Evolutionary conservation across 1,284 basidiomycete species (phyloP).

Genomic region (Moesziomyces globuligerus): DNA sequence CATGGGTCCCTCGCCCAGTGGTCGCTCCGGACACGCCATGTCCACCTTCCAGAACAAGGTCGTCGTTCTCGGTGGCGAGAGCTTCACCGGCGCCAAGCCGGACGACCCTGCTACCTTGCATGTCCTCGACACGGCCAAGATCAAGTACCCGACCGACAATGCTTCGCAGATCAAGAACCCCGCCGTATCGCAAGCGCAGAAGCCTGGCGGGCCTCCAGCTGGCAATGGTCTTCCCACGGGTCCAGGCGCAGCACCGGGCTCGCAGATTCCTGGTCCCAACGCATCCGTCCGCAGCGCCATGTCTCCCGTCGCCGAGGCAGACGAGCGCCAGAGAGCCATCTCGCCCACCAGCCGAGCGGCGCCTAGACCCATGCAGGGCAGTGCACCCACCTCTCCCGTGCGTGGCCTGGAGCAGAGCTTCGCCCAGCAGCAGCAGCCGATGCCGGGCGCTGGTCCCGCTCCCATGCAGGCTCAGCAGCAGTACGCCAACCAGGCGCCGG

Average conservation of each 20-base stretch:
- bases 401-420: conserved; percentile 15
- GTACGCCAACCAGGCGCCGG: conserved; percentile 10
- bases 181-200: conserved; percentile 18
- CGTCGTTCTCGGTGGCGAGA: conserved; percentile 93
- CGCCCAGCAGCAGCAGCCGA: conserved; percentile 19
- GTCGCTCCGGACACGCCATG: conserved; percentile 94
- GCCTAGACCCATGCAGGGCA: conserved; percentile 10
- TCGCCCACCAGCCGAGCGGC: conserved; percentile 37
- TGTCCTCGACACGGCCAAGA: conserved; percentile 70
- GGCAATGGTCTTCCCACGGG: conserved; percentile 11
- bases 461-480: conserved; percentile 5
- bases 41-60: conserved; percentile 87
- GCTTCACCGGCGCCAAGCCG: conserved; percentile 75
- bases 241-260: conserved; percentile 17
- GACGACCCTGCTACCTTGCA: conserved; percentile 87
- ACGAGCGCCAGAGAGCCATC: conserved; percentile 38
- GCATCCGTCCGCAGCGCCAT: conserved; percentile 35
- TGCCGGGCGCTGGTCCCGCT: conserved; percentile 2
- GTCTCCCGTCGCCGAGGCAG: conserved; percentile 41
- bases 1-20: conserved; percentile 93
- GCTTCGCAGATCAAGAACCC: conserved; percentile 38
- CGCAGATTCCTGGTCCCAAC: conserved; percentile 20
- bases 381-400: conserved; percentile 17
- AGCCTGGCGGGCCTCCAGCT: conserved; percentile 32
- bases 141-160: conserved; percentile 66